Evolutionary conservation across 2,329 filamentous ascomycete species (phyloP).

Genomic region (Penicillium sp.): DNA sequence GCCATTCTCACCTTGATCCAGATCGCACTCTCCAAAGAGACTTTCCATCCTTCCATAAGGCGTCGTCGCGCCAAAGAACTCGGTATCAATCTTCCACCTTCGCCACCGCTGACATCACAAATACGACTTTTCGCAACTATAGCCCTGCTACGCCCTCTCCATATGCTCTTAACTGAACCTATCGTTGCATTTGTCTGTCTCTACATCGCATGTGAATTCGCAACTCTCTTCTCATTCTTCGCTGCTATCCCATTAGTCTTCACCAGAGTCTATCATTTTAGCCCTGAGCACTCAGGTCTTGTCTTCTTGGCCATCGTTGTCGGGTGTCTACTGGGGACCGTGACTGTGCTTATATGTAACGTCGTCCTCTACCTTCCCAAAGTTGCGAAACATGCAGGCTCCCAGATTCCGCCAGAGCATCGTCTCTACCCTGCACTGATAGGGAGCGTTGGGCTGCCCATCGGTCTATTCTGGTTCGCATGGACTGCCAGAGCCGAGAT

Average conservation of each 20-base stretch:
- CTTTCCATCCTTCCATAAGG: constrained; percentile 18
- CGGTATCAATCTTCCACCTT: constrained; percentile 1
- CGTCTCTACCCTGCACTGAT: constrained; percentile 21
- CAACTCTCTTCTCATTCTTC: constrained; percentile 77
- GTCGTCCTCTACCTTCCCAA: constrained; percentile 15
- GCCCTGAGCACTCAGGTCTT: constrained; percentile 63
- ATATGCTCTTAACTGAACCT: constrained; percentile 64
- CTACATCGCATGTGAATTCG: constrained; percentile 74
- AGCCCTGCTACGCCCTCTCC: constrained; percentile 53
- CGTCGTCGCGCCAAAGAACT: constrained; percentile 14
- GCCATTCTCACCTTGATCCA: constrained; percentile 12
- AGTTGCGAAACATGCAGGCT: neutral
- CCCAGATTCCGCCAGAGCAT: constrained; percentile 14
- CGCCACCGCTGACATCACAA: constrained; percentile 8
- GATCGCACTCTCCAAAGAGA: constrained; percentile 12
- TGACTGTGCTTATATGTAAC: constrained; percentile 19
- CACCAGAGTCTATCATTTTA: constrained; percentile 53
- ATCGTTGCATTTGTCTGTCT: constrained; percentile 65
- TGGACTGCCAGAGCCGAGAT: constrained; percentile 14
- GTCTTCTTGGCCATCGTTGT: constrained; percentile 77
- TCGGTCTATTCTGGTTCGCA: constrained; percentile 22
- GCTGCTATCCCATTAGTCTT: constrained; percentile 83
- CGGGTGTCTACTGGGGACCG: constrained; percentile 58
- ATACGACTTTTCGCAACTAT: constrained; percentile 22
- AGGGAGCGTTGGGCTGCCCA: constrained; percentile 18